phyloP scores from a whole-genome alignment of 371 early-diverging fungal species.

The Choanephora cucurbitarum region DNA sequence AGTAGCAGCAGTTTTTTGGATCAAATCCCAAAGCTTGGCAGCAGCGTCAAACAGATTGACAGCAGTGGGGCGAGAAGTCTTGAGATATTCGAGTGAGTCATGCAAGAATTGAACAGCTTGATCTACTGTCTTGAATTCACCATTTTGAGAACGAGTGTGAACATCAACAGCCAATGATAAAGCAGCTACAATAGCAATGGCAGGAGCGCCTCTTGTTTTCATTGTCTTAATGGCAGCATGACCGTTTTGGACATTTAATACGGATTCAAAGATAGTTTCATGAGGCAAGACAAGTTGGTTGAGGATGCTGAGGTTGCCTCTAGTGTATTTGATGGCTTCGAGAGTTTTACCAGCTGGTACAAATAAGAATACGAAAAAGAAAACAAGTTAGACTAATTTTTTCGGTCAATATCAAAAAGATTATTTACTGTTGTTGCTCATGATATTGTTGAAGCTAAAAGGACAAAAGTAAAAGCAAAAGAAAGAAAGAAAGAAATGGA shows the following conservation, averaged over 20 bases:
- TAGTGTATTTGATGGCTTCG: conserved; percentile 79
- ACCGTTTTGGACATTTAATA: conserved; percentile 70
- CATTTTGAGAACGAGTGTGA: conserved; percentile 31
- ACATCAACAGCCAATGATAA: conserved; percentile 89
- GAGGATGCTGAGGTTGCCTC: conserved; percentile 72
- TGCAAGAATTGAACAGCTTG: conserved; percentile 59
- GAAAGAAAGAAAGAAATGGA: too few relatives aligned
- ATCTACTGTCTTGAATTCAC: conserved; percentile 42
- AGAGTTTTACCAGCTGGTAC: conserved; percentile 50
- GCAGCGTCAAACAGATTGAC: conserved; percentile 96
- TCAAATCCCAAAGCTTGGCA: conserved; percentile 59
- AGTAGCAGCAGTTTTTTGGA: conserved; percentile 20
- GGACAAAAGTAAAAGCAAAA: too few relatives aligned
- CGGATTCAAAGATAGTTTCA: conserved; percentile 75
- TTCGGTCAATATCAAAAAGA: too few relatives aligned
- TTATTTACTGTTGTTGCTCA: too few relatives aligned
- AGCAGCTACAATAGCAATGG: conserved; percentile 96
- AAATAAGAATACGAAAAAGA: too few relatives aligned
- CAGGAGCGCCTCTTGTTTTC: conserved; percentile 95
- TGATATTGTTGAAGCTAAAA: too few relatives aligned
- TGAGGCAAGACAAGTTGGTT: conserved; percentile 94
- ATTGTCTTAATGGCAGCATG: conserved; percentile 91
- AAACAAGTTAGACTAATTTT: too few relatives aligned
- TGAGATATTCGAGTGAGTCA: conserved; percentile 73
- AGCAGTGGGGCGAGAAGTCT: conserved; percentile 93